Base-by-base conservation (phyloP, 129 eudicot species). In the Flaveria sonorensis region DNA sequence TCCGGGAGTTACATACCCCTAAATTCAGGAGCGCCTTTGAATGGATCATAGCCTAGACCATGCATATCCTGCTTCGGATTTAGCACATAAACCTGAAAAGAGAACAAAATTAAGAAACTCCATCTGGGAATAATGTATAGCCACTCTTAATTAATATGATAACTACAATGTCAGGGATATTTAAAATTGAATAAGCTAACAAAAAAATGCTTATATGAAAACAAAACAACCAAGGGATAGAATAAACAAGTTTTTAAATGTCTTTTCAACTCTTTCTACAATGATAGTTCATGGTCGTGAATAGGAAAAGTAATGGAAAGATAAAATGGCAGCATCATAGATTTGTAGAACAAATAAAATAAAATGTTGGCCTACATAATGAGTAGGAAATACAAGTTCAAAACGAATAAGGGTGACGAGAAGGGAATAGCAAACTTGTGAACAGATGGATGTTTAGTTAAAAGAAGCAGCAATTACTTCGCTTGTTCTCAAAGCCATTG, bases 1-100 rank as follows among this genome's bases (percentile, higher is more conserved):
- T 71, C 30, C 32, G 28, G 72, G 45, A 81, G 61, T 50, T 72
- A 66, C 91, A 83, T 82, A 94, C 98, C 98, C 74, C 98, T 86
- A 77, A 94, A 94, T 82, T 94, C 97, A 53, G 97, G 98, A 81
- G 98, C 98, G 75, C 91, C 84, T 88, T 87, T 94, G 77, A 80
- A 91, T 20, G 96, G 98, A 89, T 94, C 98, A 84, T 76, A 94
- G 79, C 98, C 98, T 81, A 94, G 76, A 65, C 98, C 98, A 87
- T 94, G 78, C 96, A 89, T 74, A 78, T 94, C 98, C 84, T 87
- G 93, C 87, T 94, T 94, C 48, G 97, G 98, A 64, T 91, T 80
- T 70, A 92, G 83, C 46, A 91, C 92, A 81, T 91, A 91, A 68
- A 85, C 92, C 98, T 94, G 84, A 70, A 85, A 40, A 55, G 28